A percentile compares a stretch with the other conserved stretches of the same genome.
Conservation (phyloP, 805 yeast genomes). For the Starmerella etchellsii region DNA sequence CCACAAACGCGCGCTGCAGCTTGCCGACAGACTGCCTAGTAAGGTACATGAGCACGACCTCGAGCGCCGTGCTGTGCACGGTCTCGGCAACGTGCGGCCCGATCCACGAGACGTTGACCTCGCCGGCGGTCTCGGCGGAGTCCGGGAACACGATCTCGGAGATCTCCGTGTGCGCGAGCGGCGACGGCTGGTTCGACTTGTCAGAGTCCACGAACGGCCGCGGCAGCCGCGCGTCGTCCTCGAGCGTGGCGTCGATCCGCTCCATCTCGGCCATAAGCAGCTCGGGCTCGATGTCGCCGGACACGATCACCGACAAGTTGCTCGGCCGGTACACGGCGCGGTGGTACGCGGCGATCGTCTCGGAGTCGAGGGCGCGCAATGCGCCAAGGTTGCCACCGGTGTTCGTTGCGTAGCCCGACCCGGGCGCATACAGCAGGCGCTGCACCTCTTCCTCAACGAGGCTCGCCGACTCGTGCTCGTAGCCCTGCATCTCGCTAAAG, state of each 20-base stretch:
- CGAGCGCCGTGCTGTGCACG: constrained; percentile 52
- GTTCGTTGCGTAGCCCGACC: constrained; percentile 79
- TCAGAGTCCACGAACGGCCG: constrained; percentile 71
- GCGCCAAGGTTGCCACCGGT: constrained; percentile 84
- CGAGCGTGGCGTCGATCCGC: constrained; percentile 39
- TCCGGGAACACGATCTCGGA: constrained; percentile 72
- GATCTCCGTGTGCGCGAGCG: constrained; percentile 31
- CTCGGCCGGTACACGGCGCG: constrained; percentile 60
- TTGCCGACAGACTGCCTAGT: constrained; percentile 68
- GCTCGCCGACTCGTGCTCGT: constrained; percentile 63
- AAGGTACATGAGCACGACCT: constrained; percentile 57
- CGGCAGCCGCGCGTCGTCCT: constrained; percentile 19
- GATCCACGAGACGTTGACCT: constrained; percentile 59
- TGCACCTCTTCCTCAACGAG: constrained; percentile 31
- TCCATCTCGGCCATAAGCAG: constrained; percentile 53
- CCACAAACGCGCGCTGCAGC: constrained; percentile 58
- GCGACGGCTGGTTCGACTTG: constrained; percentile 28
- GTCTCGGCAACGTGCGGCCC: constrained; percentile 55
- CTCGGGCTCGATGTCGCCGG: constrained; percentile 71
- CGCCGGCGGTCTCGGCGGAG: constrained; percentile 73
- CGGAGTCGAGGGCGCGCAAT: constrained; percentile 57
- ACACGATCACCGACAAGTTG: constrained; percentile 66
- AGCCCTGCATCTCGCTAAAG: constrained; percentile 92
- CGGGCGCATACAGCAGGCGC: constrained; percentile 30
- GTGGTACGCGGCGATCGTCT: constrained; percentile 68